Base-by-base conservation (phyloP, 116 monocot genomes). In the Cymodocea nodosa region DNA sequence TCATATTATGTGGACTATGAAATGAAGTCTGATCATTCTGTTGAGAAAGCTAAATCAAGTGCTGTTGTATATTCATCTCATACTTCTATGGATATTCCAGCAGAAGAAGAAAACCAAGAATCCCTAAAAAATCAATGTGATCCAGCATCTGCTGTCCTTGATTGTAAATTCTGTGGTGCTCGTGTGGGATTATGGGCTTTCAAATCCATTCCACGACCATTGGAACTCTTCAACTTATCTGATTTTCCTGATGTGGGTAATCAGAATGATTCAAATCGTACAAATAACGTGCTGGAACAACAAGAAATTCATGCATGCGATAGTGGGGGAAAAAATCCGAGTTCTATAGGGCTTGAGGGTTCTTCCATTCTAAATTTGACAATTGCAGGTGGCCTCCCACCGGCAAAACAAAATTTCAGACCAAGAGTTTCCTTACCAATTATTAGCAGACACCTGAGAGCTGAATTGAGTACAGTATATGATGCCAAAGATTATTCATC, bases 131-230 rank as follows among this genome's bases (percentile, higher is more conserved):
- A 71, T 53, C 63, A 72, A 17, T 83, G 58, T 75, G 85, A 91
- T 77, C 85, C 84, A 23, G 58, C 76, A 74, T 91, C 88, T 67
- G 77, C 82, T 66, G 81, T 79, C 14, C 78, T 97, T 52, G 91
- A 97, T 44, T 97, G 97, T 70, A 82, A 53, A 52, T 68, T 88
- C 56, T 97, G 97, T 80, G 97, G 97, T 58, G 85, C 91, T 15
- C 75, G 97, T 70, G 92, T 84, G 60, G 85, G 92, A 59, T 76
- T 97, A 55, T 97, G 97, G 97, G 71, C 78, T 53, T 88, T 91
- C 67, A 50, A 60, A 71, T 69, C 76, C 13, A 65, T 82, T 23
- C 56, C 66, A 50, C 74, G 80, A 15, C 97, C 97, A 70, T 66
- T 97, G 52, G 85, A 88, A 68, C 34, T 72, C 60, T 97, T 91